phyloP scores from a whole-genome alignment of 495 filamentous ascomycete species.

The Emericellopsis terricola region DNA sequence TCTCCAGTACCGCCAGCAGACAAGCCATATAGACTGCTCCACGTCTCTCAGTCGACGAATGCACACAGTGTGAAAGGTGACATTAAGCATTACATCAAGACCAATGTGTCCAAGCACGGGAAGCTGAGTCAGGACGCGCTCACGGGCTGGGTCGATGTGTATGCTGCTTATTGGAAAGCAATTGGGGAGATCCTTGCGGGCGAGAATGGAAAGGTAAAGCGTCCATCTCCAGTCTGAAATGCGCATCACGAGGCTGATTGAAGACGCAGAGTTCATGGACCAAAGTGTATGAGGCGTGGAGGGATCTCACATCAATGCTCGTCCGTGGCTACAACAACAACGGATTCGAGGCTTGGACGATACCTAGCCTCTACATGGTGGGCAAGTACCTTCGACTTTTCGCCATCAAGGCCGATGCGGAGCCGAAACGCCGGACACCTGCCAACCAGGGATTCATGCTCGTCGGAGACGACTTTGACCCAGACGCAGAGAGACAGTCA shows the following conservation, averaged over 20 bases:
- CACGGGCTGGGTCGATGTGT: constrained; percentile 67
- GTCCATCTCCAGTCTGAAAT: too few relatives aligned
- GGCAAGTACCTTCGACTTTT: constrained; percentile 73
- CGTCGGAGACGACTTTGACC: constrained; percentile 61
- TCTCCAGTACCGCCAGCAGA: constrained; percentile 41
- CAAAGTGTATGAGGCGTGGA: constrained; percentile 71
- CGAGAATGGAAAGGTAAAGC: constrained; percentile 24
- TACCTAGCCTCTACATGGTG: constrained; percentile 71
- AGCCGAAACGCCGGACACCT: constrained; percentile 28
- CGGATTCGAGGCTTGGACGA: constrained; percentile 65
- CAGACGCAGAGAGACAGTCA: constrained; percentile 51
- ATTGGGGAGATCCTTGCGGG: constrained; percentile 45
- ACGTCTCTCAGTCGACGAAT: constrained; percentile 47
- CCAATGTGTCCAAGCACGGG: constrained; percentile 17
- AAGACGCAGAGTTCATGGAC: constrained; percentile 46
- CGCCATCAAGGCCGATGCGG: constrained; percentile 72
- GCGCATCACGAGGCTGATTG: constrained; percentile 3
- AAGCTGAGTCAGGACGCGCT: constrained; percentile 44
- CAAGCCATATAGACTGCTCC: constrained; percentile 36
- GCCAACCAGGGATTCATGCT: constrained; percentile 26
- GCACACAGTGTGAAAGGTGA: constrained; percentile 32
- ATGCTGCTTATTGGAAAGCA: constrained; percentile 66
- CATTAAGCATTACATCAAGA: constrained; percentile 40
- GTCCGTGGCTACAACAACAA: constrained; percentile 55
- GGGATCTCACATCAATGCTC: constrained; percentile 48